Conservation (phyloP, 2,329 filamentous ascomycete species). For the Penicillium sp. region DNA sequence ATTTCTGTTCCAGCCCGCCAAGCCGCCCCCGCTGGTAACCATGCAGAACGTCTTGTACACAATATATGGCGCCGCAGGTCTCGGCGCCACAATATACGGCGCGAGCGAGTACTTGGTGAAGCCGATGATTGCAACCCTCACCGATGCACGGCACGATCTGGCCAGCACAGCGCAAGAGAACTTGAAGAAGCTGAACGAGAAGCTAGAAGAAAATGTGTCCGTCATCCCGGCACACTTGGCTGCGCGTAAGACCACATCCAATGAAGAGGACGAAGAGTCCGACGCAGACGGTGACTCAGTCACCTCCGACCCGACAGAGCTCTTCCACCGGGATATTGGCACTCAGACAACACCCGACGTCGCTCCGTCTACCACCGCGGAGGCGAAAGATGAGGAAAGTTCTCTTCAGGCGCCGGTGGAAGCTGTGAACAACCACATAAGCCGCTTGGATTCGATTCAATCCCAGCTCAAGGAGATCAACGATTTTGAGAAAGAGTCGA, state of each 20-base stretch:
- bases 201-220: slow-evolving; percentile 53
- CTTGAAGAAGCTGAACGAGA: slow-evolving; percentile 56
- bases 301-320: slow-evolving; percentile 60
- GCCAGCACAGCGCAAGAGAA: slow-evolving; percentile 52
- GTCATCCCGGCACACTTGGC: slow-evolving; percentile 46
- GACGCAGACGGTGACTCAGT: slow-evolving; percentile 50
- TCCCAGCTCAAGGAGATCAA: slow-evolving; percentile 52
- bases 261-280: slow-evolving; percentile 35
- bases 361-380: slow-evolving; percentile 23
- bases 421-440: slow-evolving; percentile 40
- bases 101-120: slow-evolving; percentile 58
- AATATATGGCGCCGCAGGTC: slow-evolving; percentile 55
- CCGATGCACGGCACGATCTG: slow-evolving; percentile 58
- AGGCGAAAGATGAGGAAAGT: slow-evolving; percentile 10
- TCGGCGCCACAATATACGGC: slow-evolving; percentile 57
- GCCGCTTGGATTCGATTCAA: slow-evolving; percentile 50
- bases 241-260: slow-evolving; percentile 24
- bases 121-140: slow-evolving; percentile 57
- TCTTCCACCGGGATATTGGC: slow-evolving; percentile 63
- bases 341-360: slow-evolving; percentile 57
- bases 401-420: slow-evolving; percentile 21
- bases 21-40: slow-evolving; percentile 61
- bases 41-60: slow-evolving; percentile 56
- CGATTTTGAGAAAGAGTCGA: slow-evolving; percentile 38
- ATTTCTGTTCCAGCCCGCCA: slow-evolving; percentile 59